phyloP scores from a whole-genome alignment of 495 filamentous ascomycete genomes.

The Aspergillus olivimuriae region DNA sequence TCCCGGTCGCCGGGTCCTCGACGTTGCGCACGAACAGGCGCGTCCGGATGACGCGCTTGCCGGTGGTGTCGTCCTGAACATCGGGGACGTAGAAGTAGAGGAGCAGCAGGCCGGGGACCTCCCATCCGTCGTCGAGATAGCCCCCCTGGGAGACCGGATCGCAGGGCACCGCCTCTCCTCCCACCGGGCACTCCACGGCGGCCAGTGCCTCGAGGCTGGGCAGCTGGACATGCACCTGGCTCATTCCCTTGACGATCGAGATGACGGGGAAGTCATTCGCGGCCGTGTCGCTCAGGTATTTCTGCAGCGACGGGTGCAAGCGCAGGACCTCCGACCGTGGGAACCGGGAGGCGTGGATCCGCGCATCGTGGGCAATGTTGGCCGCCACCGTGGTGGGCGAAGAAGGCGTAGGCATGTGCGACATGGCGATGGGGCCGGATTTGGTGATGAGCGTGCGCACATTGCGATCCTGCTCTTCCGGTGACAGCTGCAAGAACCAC shows the following conservation, averaged over 20 bases:
- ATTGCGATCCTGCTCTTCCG: slow-evolving; percentile 22
- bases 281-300: slow-evolving; percentile 12
- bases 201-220: slow-evolving; percentile 20
- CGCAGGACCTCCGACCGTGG: slow-evolving; percentile 22
- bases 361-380: slow-evolving; percentile 59
- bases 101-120: slow-evolving; percentile 33
- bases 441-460: slow-evolving; percentile 49
- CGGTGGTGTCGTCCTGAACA: slow-evolving; percentile 14
- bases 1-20: slow-evolving; percentile 66
- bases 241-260: slow-evolving; percentile 67
- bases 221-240: slow-evolving; percentile 50
- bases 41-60: slow-evolving; percentile 20
- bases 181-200: slow-evolving; percentile 10
- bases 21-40: slow-evolving; percentile 45
- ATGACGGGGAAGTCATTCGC: slow-evolving; percentile 31
- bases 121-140: slow-evolving; percentile 51
- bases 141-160: not conserved
- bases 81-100: slow-evolving; percentile 50
- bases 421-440: slow-evolving; percentile 53
- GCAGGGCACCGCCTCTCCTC: slow-evolving; percentile 9
- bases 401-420: slow-evolving; percentile 19
- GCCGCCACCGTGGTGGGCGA: slow-evolving; percentile 38
- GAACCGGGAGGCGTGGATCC: slow-evolving; percentile 45
- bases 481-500: slow-evolving; percentile 37
- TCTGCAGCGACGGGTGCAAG: slow-evolving; percentile 24